Percentiles rank a stretch among this genome's conserved stretches.
phyloP scores from a whole-genome alignment of 305 asterid species.

The Ajuga reptans region DNA sequence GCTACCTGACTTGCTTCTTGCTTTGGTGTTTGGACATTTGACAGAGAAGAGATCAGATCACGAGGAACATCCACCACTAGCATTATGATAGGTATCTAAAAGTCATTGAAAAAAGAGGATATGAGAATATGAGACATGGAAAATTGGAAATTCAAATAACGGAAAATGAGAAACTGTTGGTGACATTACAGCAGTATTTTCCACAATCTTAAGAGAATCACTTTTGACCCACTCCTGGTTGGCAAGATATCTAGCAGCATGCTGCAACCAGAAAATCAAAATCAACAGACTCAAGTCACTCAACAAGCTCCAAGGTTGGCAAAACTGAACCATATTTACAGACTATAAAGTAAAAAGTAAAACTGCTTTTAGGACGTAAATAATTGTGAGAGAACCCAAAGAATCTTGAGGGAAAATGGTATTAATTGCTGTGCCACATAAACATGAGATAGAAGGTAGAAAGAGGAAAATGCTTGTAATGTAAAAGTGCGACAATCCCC shows the following conservation, averaged over 20 bases:
- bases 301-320: constrained; percentile 18
- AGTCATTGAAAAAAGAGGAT: constrained; percentile 24
- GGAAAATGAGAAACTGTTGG: constrained; percentile 15
- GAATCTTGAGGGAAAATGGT: not conserved
- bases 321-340: constrained; percentile 8
- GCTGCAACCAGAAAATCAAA: constrained; percentile 51
- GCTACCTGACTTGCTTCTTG: constrained; percentile 41
- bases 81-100: constrained; percentile 95
- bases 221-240: constrained; percentile 99
- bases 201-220: constrained; percentile 99
- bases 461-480: not conserved
- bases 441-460: not conserved
- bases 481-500: not conserved
- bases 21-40: constrained; percentile 45
- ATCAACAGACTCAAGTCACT: constrained; percentile 21
- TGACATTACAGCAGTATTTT: constrained; percentile 90
- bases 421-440: not conserved
- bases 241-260: constrained; percentile 99
- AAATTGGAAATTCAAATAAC: not conserved
- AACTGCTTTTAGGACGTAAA: not conserved
- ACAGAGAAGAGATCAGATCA: constrained; percentile 51
- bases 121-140: constrained; percentile 4
- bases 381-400: not conserved
- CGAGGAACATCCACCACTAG: constrained; percentile 96
- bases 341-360: not conserved